phyloP scores from a whole-genome alignment of 495 filamentous ascomycete genomes.

The Penicillium canariense region DNA sequence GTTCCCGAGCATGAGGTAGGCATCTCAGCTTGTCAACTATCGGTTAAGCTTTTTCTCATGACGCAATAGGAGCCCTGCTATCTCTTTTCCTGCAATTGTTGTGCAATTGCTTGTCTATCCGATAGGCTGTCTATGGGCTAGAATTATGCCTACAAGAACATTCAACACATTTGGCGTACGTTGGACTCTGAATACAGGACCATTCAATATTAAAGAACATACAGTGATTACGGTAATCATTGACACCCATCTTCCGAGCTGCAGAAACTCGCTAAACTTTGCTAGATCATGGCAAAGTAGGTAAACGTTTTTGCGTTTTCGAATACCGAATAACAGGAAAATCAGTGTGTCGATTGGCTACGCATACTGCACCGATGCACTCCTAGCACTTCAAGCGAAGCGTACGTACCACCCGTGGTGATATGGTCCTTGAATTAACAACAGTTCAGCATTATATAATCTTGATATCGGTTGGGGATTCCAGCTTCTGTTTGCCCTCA shows the following conservation, averaged over 20 bases:
- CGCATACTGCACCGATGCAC: constrained; percentile 26
- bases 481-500: constrained; percentile 57
- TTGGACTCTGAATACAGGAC: constrained; percentile 60
- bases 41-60: background rate
- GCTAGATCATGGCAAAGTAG: constrained; percentile 26
- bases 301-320: background rate
- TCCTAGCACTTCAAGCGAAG: constrained; percentile 20
- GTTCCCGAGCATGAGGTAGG: constrained; percentile 25
- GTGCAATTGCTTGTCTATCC: constrained; percentile 65
- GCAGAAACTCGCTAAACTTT: background rate
- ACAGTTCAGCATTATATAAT: constrained; percentile 49
- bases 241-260: background rate
- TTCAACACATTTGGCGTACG: constrained; percentile 51
- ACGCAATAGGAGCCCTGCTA: constrained; percentile 31
- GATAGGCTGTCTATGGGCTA: constrained; percentile 52
- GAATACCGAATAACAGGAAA: background rate
- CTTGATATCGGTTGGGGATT: constrained; percentile 60
- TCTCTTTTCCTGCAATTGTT: constrained; percentile 57
- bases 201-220: constrained; percentile 70
- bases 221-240: constrained; percentile 63
- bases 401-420: constrained; percentile 46
- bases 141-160: constrained; percentile 42
- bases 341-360: constrained; percentile 22
- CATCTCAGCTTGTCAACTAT: background rate
- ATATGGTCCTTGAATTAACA: constrained; percentile 15